A percentile compares a stretch with the other conserved stretches of the same genome.
phyloP scores from a whole-genome alignment of 2,329 filamentous ascomycete species.

The Hymenoscyphus infarciens region DNA sequence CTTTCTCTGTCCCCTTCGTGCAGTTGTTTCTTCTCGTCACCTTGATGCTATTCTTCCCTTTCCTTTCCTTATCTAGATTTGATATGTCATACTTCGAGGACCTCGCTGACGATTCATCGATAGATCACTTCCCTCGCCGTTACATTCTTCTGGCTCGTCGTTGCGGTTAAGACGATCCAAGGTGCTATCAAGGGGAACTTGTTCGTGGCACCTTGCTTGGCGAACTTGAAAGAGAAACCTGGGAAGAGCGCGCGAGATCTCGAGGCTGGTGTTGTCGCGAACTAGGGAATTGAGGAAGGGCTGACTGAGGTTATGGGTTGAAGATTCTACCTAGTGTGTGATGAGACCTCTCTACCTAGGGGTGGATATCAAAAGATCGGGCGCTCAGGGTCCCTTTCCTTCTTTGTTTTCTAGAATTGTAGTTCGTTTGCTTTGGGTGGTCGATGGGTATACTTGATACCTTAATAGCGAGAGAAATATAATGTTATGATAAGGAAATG shows the following conservation, averaged over 20 bases:
- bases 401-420: no score
- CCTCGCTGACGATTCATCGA: background rate
- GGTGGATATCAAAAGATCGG: no score
- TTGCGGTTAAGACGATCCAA: constrained; percentile 46
- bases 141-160: constrained; percentile 52
- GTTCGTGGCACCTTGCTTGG: constrained; percentile 53
- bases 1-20: background rate
- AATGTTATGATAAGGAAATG: no score
- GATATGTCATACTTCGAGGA: background rate
- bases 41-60: background rate
- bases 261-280: constrained; percentile 5
- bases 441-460: no score
- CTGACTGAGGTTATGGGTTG: no score
- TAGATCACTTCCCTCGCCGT: constrained; percentile 49
- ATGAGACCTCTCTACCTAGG: no score
- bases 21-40: background rate
- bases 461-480: no score
- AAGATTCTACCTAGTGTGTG: no score
- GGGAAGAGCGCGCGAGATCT: background rate
- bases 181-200: constrained; percentile 47
- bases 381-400: no score
- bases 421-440: no score
- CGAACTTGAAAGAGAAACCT: constrained; percentile 29
- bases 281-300: background rate
- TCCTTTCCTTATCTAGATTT: no score